These are phyloP conservation scores for Phoenix dactylifera DNA, from an alignment of 176 grass and related monocot genomes.

Conservation along the genomic window DNA sequence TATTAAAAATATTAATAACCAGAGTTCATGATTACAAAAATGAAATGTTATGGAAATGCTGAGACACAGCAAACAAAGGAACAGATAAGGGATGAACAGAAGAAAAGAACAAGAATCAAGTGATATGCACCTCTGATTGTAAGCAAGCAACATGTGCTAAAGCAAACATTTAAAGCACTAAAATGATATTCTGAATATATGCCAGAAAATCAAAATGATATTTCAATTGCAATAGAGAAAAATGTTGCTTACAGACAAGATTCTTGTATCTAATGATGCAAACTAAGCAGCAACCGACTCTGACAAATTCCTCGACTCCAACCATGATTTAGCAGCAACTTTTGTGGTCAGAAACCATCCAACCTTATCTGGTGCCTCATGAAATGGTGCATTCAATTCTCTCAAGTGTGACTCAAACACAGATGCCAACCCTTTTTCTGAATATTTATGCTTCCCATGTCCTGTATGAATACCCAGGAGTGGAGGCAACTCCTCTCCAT, in stretches of 20 bases:
- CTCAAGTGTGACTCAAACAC: constrained; percentile 59
- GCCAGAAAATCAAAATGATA: not conserved
- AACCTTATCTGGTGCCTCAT: constrained; percentile 67
- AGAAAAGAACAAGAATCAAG: too few species aligned
- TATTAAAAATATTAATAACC: too few species aligned
- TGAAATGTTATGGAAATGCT: too few species aligned
- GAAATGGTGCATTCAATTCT: constrained; percentile 75
- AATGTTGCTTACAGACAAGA: constrained; percentile 6
- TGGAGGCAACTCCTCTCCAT: constrained; percentile 57
- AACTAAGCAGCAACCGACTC: constrained; percentile 31
- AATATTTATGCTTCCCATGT: constrained; percentile 67
- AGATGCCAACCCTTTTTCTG: constrained; percentile 38
- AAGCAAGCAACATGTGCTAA: not conserved
- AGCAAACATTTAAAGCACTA: not conserved
- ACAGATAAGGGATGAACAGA: too few species aligned
- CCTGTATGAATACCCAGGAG: constrained; percentile 76
- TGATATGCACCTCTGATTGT: too few species aligned
- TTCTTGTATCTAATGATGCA: constrained; percentile 8
- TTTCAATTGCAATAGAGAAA: not conserved
- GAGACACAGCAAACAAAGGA: too few species aligned
- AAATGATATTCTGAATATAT: not conserved
- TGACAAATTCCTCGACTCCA: constrained; percentile 44
- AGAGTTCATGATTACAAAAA: too few species aligned
- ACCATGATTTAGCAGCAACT: constrained; percentile 62
- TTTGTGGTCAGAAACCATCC: constrained; percentile 91